These are phyloP conservation scores for Tulasnella sp. DNA, from an alignment of 768 basidiomycete species.

Conservation along the genomic window DNA sequence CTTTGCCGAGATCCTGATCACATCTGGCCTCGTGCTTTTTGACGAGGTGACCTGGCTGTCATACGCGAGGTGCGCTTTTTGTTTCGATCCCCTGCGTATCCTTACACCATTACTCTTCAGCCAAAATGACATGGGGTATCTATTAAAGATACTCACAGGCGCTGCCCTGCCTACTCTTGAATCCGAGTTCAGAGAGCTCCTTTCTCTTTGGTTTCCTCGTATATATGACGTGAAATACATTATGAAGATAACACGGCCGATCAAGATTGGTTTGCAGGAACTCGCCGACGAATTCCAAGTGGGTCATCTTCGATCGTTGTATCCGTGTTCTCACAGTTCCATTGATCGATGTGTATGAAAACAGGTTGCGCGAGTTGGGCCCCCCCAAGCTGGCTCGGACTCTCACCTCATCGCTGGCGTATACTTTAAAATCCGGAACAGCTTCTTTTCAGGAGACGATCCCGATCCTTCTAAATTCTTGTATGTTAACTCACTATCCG, in stretches of 20 bases:
- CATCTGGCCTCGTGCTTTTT: constrained; percentile 81
- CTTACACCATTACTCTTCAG: constrained; percentile 32
- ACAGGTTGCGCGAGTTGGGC: constrained; percentile 80
- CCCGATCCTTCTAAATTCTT: constrained; percentile 71
- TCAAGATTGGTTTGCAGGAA: constrained; percentile 85
- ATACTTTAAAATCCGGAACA: constrained; percentile 90
- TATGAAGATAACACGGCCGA: constrained; percentile 72
- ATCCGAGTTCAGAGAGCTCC: constrained; percentile 76
- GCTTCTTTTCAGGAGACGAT: constrained; percentile 73
- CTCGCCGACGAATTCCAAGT: constrained; percentile 94
- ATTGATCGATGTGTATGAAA: constrained; percentile 1
- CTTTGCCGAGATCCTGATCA: constrained; percentile 95
- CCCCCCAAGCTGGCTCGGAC: constrained; percentile 97
- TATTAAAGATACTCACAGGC: constrained; percentile 80
- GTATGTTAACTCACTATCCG: background rate
- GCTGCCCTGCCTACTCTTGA: constrained; percentile 80
- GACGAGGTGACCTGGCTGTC: constrained; percentile 93
- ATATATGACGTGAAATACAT: constrained; percentile 98
- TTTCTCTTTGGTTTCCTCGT: constrained; percentile 86
- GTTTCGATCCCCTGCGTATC: background rate
- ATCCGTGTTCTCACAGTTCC: background rate
- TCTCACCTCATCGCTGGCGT: constrained; percentile 84
- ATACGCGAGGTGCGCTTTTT: constrained; percentile 73
- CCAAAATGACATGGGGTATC: constrained; percentile 98
- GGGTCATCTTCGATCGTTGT: constrained; percentile 25